Percentiles rank a stretch among this genome's conserved stretches.
These are phyloP conservation scores for Fimicolochytrium jonesii DNA, from an alignment of 192 early-diverging fungal species.

Conservation along the genomic window DNA sequence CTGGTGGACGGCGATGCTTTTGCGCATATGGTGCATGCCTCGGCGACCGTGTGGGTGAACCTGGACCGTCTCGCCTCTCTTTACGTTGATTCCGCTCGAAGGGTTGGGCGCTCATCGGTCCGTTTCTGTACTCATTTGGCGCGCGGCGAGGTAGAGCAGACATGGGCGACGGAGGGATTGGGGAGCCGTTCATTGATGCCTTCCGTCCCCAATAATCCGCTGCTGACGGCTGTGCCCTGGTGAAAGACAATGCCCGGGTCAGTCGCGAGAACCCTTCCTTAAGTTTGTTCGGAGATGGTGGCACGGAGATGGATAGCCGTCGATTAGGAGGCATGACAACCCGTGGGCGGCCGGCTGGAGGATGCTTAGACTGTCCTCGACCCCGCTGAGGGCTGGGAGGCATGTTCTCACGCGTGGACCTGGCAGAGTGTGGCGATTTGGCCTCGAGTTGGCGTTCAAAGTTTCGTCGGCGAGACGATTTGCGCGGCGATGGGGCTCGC, in stretches of 20 bases:
- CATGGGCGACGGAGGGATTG: not conserved
- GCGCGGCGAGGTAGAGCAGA: not conserved
- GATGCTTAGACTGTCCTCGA: not conserved
- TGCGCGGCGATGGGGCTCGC: no score
- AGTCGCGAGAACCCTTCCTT: constrained; percentile 8
- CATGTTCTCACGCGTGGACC: not conserved
- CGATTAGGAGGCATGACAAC: no score
- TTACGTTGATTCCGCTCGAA: no score
- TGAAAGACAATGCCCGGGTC: constrained; percentile 5
- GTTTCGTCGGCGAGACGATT: not conserved
- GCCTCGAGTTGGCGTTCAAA: not conserved
- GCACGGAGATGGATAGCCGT: constrained; percentile 4
- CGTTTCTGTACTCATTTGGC: not conserved
- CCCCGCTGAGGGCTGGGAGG: not conserved
- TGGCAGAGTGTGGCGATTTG: not conserved
- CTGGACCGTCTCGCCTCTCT: no score
- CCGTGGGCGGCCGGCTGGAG: not conserved
- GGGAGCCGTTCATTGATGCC: not conserved
- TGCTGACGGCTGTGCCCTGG: not conserved
- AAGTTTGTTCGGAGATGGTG: constrained; percentile 2
- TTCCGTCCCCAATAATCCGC: not conserved
- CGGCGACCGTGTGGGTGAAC: no score
- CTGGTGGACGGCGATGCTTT: no score
- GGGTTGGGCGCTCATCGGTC: no score
- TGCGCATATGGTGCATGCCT: no score